phyloP scores from a whole-genome alignment of 2,329 filamentous ascomycete species.

The Aspergillus nomiae region DNA sequence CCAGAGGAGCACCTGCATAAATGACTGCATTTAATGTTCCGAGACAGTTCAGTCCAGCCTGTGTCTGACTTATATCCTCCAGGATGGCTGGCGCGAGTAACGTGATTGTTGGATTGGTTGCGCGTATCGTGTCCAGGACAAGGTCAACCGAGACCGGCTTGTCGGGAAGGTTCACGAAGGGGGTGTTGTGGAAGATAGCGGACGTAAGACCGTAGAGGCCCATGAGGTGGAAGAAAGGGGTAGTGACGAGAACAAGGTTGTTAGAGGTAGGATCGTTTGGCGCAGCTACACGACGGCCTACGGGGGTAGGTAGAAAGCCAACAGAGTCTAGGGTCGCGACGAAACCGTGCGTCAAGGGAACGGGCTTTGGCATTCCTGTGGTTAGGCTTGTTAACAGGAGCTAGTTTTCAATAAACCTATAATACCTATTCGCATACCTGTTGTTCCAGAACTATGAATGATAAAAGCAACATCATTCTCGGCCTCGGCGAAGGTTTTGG shows the following conservation, averaged over 20 bases:
- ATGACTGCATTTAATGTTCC: slow-evolving; percentile 13
- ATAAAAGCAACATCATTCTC: slow-evolving; percentile 22
- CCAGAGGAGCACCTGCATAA: background rate
- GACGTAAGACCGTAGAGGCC: slow-evolving; percentile 5
- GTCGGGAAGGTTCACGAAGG: background rate
- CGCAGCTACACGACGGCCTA: background rate
- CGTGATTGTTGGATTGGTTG: slow-evolving; percentile 16
- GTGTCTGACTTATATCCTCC: slow-evolving; percentile 6
- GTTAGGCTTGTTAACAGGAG: background rate
- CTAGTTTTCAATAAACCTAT: background rate
- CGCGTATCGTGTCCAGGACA: slow-evolving; percentile 12
- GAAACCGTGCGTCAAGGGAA: background rate
- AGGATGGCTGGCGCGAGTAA: slow-evolving; percentile 21
- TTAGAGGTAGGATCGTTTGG: background rate
- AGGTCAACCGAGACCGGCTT: slow-evolving; percentile 20
- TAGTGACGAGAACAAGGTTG: slow-evolving; percentile 8
- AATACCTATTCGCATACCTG: background rate
- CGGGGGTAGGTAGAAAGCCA: background rate
- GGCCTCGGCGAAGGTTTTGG: slow-evolving; percentile 21
- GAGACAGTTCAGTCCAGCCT: slow-evolving; percentile 13
- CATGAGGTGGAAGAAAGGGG: background rate
- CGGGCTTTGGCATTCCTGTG: background rate
- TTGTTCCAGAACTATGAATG: background rate
- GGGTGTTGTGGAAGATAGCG: background rate
- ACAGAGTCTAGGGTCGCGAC: background rate